Evolutionary conservation across 768 basidiomycete species (phyloP), one percentile per base, ranked within the genome.

Genomic region (Lepiota brunneoincarnata): DNA sequence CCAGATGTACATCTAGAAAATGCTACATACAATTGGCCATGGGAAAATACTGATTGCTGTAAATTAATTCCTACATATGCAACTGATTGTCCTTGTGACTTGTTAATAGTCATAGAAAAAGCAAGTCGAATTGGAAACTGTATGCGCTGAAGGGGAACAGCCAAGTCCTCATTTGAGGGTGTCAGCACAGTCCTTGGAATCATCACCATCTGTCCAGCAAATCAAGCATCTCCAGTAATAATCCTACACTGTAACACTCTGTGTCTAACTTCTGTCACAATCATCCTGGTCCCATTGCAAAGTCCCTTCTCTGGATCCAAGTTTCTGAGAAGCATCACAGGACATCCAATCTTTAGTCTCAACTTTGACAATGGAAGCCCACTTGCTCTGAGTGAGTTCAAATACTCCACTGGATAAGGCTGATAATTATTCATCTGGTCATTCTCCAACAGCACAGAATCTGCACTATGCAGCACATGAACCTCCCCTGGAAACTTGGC

Each of bases 21-120:
- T 4, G 69, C 70, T 20, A 72, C 70, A 66, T 75, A 72, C 0
- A 75, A 62, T 45, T 75, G 72, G 6, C 73, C 70, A 68, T 76
- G 74, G 1, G 65, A 35, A 54, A 76, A 76, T 0, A 73, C 67
- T 12, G 69, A 60, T 9, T 31, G 46, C 2, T 57, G 55, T 0
- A 75, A 56, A 46, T 74, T 64, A 18, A 75, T n/a, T 2, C 71
- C 70, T 18, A 73, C 67, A 56, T 60, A 41, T 75, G 73, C n/a
- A n/a, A 5, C 70, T 53, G n/a, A n/a, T n/a, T n/a, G n/a, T n/a
- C n/a, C n/a, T n/a, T n/a, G n/a, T n/a, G n/a, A n/a, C 50, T 76
- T 76, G 61, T 77, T 75, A 53, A 75, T 73, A 7, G 65, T 66
- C 49, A 75, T 62, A 0, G 69, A 67, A 66, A 75, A 77, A 4